Base-by-base conservation (phyloP, 768 basidiomycete genomes). In the Russula sp. region DNA sequence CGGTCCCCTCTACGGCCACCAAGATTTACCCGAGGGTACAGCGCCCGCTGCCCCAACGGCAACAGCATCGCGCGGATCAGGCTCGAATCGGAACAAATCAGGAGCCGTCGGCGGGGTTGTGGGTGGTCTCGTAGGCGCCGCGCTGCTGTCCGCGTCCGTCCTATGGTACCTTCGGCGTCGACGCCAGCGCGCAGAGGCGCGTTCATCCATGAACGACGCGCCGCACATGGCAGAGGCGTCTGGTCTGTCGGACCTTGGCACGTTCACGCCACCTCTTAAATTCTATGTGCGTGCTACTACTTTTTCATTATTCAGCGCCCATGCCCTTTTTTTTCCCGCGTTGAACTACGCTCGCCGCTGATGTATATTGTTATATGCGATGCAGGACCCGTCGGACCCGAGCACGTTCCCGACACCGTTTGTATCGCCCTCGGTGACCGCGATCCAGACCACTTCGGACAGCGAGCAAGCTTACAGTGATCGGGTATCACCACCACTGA, bases 21-120 rank as follows among this genome's bases (percentile, higher is more conserved):
- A 48, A 59, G 62, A 59, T 59, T 22, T 37, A 18, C 57, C 62
- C 8, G 57, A 63, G 18, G 32, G n/a, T 6, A 34, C 44, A 8
- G 44, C 44, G 27, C 20, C 39, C 9, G 2, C 48, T 3, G 14
- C 3, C 11, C 16, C 51, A 18, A 4, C 37, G 4, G 57, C 35
- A 16, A 8, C 35, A 6, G 6, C 57, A 42, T 37, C 61, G 6
- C 11, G 31, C 13, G 31, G 34, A 31, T 11, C 47, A 16, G 40
- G 39, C 49, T 10, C 56, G n/a, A 57, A n/a, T 11, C 8, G 37
- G 34, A 35, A 34, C 2, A 54, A 55, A 13, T 44, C 55, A 9
- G 49, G 64, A 16, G 52, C 57, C 31, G 58, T 49, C 3, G 64
- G 60, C 6, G 32, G 16, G 1, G 55, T 37, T 16, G 50, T 65